These are phyloP conservation scores for Trametes versicolor DNA, from an alignment of 1,284 basidiomycete genomes.

Conservation along the genomic window DNA sequence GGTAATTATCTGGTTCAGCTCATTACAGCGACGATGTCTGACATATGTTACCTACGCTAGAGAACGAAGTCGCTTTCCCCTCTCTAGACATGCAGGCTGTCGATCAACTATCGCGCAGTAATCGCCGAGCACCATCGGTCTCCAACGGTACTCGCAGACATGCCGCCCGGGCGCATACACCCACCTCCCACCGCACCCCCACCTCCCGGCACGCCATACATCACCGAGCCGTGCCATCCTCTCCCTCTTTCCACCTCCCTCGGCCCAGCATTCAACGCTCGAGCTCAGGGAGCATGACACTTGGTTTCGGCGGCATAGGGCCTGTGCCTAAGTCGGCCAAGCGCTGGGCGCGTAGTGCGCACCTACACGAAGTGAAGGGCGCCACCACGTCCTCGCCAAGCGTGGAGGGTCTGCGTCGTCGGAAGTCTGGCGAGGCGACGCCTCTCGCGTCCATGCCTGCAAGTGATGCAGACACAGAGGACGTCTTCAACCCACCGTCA, in stretches of 20 bases:
- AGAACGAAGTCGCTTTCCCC: slow-evolving; percentile 38
- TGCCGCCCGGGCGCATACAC: slow-evolving; percentile 40
- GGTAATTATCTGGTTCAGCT: slow-evolving; percentile 11
- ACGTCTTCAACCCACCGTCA: slow-evolving; percentile 26
- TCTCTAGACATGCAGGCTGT: slow-evolving; percentile 29
- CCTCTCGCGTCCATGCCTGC: slow-evolving; percentile 1
- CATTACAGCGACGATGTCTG: neutral
- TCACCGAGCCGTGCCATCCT: slow-evolving; percentile 26
- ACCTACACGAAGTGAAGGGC: slow-evolving; percentile 72
- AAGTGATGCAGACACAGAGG: slow-evolving; percentile 1
- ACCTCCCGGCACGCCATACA: slow-evolving; percentile 34
- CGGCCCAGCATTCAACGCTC: slow-evolving; percentile 54
- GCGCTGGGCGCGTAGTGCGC: slow-evolving; percentile 74
- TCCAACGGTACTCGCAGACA: slow-evolving; percentile 25
- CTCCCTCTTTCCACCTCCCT: slow-evolving; percentile 32
- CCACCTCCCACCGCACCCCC: slow-evolving; percentile 37
- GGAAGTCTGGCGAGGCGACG: slow-evolving; percentile 5
- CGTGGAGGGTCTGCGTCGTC: neutral
- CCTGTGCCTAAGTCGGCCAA: slow-evolving; percentile 58
- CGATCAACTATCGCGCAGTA: slow-evolving; percentile 30
- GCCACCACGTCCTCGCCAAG: slow-evolving; percentile 6
- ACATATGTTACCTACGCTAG: neutral
- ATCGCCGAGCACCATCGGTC: slow-evolving; percentile 28
- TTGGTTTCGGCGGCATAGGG: slow-evolving; percentile 43
- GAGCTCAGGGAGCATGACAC: slow-evolving; percentile 53